These are phyloP conservation scores for Thalassia testudinum DNA, from an alignment of 116 monocot species.

Conservation along the genomic window DNA sequence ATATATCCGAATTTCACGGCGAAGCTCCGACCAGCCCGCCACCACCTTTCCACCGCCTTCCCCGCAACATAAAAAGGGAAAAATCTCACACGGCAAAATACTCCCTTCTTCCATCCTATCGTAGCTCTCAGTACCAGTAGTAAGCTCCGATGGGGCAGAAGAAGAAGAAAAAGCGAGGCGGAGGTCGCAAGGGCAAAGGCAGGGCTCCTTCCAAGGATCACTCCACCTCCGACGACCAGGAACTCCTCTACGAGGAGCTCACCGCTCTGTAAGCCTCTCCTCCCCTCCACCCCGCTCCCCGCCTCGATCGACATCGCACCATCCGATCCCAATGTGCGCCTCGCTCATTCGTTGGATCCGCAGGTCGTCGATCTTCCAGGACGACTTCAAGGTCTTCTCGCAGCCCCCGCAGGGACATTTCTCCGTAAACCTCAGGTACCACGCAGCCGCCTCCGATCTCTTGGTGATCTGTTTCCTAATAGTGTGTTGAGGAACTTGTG, in stretches of 20 bases:
- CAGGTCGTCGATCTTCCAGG: slow-evolving; percentile 64
- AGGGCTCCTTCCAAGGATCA: slow-evolving; percentile 36
- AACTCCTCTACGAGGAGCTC: slow-evolving; percentile 62
- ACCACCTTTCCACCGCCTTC: no score
- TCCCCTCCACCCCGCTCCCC: neutral
- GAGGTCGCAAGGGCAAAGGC: slow-evolving; percentile 30
- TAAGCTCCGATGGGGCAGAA: slow-evolving; percentile 16
- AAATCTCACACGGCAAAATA: no score
- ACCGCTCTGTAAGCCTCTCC: slow-evolving; percentile 47
- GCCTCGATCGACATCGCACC: no score
- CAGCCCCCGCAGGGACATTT: slow-evolving; percentile 36
- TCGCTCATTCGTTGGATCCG: no score
- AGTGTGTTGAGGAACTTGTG: neutral
- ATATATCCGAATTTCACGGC: no score
- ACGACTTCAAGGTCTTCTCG: slow-evolving; percentile 57
- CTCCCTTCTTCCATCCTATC: no score
- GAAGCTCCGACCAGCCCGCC: no score
- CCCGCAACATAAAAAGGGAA: no score
- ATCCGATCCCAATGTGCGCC: no score
- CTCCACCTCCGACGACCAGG: slow-evolving; percentile 29
- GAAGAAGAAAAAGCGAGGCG: slow-evolving; percentile 53
- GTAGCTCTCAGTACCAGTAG: no score
- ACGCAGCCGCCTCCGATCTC: neutral
- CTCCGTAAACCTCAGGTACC: slow-evolving; percentile 65
- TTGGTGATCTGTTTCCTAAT: neutral